Conservation (phyloP, 1,139 yeast species). For the Lodderomyces metapsilosis region DNA sequence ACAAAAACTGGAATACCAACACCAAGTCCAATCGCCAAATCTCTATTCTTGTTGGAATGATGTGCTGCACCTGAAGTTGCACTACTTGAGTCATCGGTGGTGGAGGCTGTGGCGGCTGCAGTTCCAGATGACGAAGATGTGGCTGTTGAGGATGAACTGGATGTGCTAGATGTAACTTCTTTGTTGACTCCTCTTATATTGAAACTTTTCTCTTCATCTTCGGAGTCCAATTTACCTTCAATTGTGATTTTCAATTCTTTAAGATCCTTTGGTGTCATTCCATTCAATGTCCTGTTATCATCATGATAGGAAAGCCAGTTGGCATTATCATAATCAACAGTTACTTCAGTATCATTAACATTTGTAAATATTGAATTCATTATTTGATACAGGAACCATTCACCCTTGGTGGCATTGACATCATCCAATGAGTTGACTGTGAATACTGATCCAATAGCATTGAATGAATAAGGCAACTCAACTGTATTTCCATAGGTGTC, state of each 20-base stretch:
- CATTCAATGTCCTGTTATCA: conserved; percentile 64
- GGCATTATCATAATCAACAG: conserved; percentile 40
- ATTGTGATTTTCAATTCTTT: conserved; percentile 48
- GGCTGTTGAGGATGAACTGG: conserved; percentile 21
- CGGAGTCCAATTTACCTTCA: conserved; percentile 44
- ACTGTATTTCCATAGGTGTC: conserved; percentile 69
- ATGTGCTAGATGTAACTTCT: conserved; percentile 19
- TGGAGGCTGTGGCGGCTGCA: conserved; percentile 21
- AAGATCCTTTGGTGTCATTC: conserved; percentile 64
- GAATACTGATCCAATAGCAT: conserved; percentile 51
- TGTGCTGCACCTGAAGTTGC: conserved; percentile 18
- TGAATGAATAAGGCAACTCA: conserved; percentile 52
- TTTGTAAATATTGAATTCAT: conserved; percentile 56
- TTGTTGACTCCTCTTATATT: conserved; percentile 53
- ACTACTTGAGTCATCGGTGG: conserved; percentile 19
- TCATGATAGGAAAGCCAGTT: conserved; percentile 67
- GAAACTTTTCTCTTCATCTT: conserved; percentile 43
- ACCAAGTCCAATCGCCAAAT: conserved; percentile 82
- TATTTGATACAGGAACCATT: conserved; percentile 55
- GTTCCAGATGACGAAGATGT: conserved; percentile 27
- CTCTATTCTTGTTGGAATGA: conserved; percentile 22
- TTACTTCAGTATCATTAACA: conserved; percentile 47
- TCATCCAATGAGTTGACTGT: conserved; percentile 51
- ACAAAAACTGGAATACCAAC: conserved; percentile 72
- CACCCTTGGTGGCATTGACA: conserved; percentile 65